Percentiles rank a stretch among this genome's conserved stretches.
phyloP scores from a whole-genome alignment of 768 basidiomycete genomes.

The Lyophyllum semitale region DNA sequence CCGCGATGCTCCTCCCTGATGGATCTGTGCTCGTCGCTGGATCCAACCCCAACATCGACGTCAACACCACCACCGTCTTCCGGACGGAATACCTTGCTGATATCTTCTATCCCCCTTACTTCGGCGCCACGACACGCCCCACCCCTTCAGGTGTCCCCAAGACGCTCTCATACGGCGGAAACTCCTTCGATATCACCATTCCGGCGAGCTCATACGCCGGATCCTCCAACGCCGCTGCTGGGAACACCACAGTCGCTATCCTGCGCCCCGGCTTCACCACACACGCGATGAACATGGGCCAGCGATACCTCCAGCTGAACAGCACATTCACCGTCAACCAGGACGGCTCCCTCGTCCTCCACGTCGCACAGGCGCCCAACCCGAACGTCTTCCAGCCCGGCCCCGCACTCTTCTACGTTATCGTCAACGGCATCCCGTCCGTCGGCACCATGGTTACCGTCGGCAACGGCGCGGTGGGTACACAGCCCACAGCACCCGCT shows the following conservation, averaged over 20 bases:
- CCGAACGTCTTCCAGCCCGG: constrained; percentile 88
- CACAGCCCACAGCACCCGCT: constrained; percentile 54
- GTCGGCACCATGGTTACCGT: constrained; percentile 77
- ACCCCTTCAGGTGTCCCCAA: constrained; percentile 66
- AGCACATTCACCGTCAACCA: constrained; percentile 79
- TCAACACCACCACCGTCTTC: constrained; percentile 59
- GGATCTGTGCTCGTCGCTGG: constrained; percentile 88
- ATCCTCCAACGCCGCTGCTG: constrained; percentile 67
- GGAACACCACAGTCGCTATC: constrained; percentile 74
- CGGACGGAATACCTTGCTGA: constrained; percentile 84
- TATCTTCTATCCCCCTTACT: constrained; percentile 92
- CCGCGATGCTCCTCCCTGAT: constrained; percentile 86
- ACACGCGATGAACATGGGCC: constrained; percentile 88
- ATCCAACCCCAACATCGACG: constrained; percentile 91
- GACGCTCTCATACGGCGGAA: constrained; percentile 84
- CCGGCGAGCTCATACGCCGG: constrained; percentile 67
- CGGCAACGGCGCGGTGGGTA: constrained; percentile 77
- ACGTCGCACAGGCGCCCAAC: constrained; percentile 83
- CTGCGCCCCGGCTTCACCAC: constrained; percentile 86
- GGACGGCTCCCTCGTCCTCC: constrained; percentile 77
- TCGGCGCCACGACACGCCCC: constrained; percentile 68
- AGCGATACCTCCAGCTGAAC: constrained; percentile 80
- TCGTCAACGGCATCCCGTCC: constrained; percentile 82
- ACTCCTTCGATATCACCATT: constrained; percentile 74
- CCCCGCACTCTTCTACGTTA: constrained; percentile 81